phyloP scores from a whole-genome alignment of 805 yeast genomes.

The Cyberlindnera bimundalis region DNA sequence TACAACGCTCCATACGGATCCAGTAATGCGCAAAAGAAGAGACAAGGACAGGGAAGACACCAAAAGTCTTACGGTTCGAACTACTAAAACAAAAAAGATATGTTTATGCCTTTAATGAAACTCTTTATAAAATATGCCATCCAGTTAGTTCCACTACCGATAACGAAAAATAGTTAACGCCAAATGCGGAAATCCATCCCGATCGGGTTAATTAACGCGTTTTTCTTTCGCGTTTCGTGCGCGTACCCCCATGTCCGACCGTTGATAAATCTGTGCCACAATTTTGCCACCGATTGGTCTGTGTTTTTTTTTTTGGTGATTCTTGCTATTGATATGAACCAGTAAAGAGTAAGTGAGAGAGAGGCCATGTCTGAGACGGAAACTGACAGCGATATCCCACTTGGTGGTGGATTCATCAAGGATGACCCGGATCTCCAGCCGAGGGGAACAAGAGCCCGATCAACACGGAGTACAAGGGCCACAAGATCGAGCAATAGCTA shows the following conservation, averaged over 20 bases:
- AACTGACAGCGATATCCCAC: slow-evolving; percentile 25
- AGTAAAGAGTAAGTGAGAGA: too few relatives aligned
- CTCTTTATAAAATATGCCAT: too few relatives aligned
- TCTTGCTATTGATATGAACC: too few relatives aligned
- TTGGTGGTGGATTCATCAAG: slow-evolving; percentile 27
- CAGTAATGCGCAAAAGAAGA: too few relatives aligned
- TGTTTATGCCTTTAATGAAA: neutral
- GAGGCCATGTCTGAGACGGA: slow-evolving; percentile 13
- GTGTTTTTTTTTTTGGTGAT: too few relatives aligned
- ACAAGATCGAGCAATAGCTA: slow-evolving; percentile 7
- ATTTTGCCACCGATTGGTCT: too few relatives aligned
- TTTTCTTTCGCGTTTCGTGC: neutral
- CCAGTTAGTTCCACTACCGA: too few relatives aligned
- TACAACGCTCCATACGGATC: too few relatives aligned
- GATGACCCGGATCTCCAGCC: slow-evolving; percentile 27
- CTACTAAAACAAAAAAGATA: too few relatives aligned
- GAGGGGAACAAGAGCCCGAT: neutral
- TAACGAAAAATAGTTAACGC: neutral
- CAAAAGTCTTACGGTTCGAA: too few relatives aligned
- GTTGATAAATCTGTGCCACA: too few relatives aligned
- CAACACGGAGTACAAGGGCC: slow-evolving; percentile 4
- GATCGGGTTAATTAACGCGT: slow-evolving; percentile 1
- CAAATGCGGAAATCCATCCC: neutral
- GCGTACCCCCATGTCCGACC: too few relatives aligned
- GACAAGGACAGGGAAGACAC: neutral